These are phyloP conservation scores for Aspergillus ruber DNA, from an alignment of 2,329 filamentous ascomycete species.

Conservation along the genomic window DNA sequence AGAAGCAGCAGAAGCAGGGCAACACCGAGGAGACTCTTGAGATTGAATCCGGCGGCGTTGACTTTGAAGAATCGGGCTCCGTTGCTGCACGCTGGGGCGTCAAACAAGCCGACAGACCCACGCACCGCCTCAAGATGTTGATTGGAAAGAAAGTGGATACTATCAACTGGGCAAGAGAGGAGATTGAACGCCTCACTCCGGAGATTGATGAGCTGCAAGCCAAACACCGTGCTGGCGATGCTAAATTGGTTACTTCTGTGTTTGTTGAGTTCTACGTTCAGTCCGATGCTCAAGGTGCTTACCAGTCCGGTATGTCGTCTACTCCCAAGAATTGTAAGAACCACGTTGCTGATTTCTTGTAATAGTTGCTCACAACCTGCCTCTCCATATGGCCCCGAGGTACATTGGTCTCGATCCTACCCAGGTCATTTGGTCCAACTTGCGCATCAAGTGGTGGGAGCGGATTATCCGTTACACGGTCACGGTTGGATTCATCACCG, in stretches of 20 bases:
- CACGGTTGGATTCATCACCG: constrained; percentile 65
- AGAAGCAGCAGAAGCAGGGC: constrained; percentile 54
- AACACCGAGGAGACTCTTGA: constrained; percentile 34
- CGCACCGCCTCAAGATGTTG: constrained; percentile 64
- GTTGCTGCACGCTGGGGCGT: constrained; percentile 67
- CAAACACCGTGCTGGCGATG: constrained; percentile 59
- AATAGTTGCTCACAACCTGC: constrained; percentile 70
- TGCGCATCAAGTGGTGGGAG: constrained; percentile 83
- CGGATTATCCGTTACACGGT: constrained; percentile 64
- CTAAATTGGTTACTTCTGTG: constrained; percentile 64
- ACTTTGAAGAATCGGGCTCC: constrained; percentile 56
- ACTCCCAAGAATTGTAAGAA: background rate
- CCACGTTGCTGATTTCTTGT: constrained; percentile 2
- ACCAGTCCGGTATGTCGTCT: constrained; percentile 53
- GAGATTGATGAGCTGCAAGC: constrained; percentile 63
- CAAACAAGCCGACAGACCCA: constrained; percentile 64
- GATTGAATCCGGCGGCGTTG: constrained; percentile 40
- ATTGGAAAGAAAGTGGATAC: constrained; percentile 89
- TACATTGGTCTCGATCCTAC: constrained; percentile 74
- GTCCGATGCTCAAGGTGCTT: constrained; percentile 76
- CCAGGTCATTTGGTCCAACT: constrained; percentile 80
- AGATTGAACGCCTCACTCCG: constrained; percentile 69
- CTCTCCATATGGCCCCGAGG: constrained; percentile 77
- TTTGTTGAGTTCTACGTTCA: constrained; percentile 88
- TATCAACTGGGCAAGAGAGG: constrained; percentile 78